Base-by-base conservation (phyloP, 108 stramenopile species). In the Conticribra weissflogii region DNA sequence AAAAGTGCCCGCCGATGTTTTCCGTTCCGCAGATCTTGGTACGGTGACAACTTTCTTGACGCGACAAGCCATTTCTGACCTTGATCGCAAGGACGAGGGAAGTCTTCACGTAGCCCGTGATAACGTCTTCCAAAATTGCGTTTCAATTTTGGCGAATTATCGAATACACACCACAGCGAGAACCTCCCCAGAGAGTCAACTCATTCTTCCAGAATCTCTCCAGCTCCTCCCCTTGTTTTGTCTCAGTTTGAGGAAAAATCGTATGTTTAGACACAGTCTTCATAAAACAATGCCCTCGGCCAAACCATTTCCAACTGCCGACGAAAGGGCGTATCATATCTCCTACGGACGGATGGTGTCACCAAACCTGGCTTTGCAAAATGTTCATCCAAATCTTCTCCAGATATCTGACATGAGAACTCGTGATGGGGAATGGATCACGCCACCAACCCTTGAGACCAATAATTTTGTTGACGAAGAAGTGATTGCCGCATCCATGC, bases 161-260 rank as follows among this genome's bases (percentile, higher is more conserved):
- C 86, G 96, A 47, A 25, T 74, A 60, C 53, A 88, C 50, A 89
- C 90, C 59, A 57, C 66, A 21, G 89, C 94, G 16, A 49, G 59
- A 21, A 56, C 81, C 23, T 83, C 88, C 3, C 76, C 92, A 24
- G 31, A 56, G 0, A 85, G 84, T 12, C 96, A 97, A 70, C 86
- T 98, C 30, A 77, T 96, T 28, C 86, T 97, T 15, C 97, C 98
- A 17, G 94, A 94, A 70, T 71, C 88, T 18, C 78, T 98, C 46
- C 81, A 94, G 68, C 72, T 95, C 47, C 85, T 96, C 28, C 98
- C 98, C 19, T 63, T 97, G 21, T 92, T 90, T 68, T 84, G 86
- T 68, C 80, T 97, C 68, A 69, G 84, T 61, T 56, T 90, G 27
- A 24, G 83, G 33, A 93, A 93, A 57, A 85, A 84, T 57, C 70